Percentiles rank a stretch among this genome's conserved stretches.
phyloP scores from a whole-genome alignment of 1,139 yeast species.

The Hansenula lynferdii region DNA sequence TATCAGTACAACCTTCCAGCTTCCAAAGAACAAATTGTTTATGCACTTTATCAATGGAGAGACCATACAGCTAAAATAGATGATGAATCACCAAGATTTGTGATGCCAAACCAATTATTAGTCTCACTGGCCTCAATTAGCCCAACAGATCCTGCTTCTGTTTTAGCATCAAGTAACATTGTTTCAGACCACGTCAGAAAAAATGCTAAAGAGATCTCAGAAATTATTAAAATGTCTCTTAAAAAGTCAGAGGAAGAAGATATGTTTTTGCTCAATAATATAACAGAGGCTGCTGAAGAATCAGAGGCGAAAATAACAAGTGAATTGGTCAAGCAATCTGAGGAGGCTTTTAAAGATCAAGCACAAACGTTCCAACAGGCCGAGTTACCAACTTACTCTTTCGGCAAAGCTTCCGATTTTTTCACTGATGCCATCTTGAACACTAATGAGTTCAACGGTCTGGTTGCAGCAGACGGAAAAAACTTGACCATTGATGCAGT shows the following conservation, averaged over 20 bases:
- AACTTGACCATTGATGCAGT: no score
- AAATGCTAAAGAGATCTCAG: slow-evolving; percentile 53
- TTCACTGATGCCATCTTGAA: no score
- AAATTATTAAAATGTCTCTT: slow-evolving; percentile 35
- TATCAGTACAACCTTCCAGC: slow-evolving; percentile 61
- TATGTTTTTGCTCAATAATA: slow-evolving; percentile 11
- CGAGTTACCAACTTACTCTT: no score
- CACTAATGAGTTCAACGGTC: no score
- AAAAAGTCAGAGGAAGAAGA: slow-evolving; percentile 18
- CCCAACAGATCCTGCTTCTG: slow-evolving; percentile 57
- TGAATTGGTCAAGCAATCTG: slow-evolving; percentile 4
- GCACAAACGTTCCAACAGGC: not conserved
- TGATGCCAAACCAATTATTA: slow-evolving; percentile 80
- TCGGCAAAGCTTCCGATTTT: no score
- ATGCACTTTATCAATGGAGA: slow-evolving; percentile 75
- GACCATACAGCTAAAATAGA: slow-evolving; percentile 65
- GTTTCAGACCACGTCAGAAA: slow-evolving; percentile 54
- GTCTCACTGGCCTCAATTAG: slow-evolving; percentile 53
- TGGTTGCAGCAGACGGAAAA: no score
- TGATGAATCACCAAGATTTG: slow-evolving; percentile 81
- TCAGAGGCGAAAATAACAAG: slow-evolving; percentile 4
- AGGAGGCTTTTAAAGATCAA: not conserved
- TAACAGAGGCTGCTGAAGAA: not conserved
- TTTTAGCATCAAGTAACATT: slow-evolving; percentile 45
- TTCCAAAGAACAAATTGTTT: slow-evolving; percentile 52